Percentiles rank a stretch among this genome's conserved stretches.
Evolutionary conservation across 192 early-diverging fungal species (phyloP).

Genomic region (Coemansia sp.): DNA sequence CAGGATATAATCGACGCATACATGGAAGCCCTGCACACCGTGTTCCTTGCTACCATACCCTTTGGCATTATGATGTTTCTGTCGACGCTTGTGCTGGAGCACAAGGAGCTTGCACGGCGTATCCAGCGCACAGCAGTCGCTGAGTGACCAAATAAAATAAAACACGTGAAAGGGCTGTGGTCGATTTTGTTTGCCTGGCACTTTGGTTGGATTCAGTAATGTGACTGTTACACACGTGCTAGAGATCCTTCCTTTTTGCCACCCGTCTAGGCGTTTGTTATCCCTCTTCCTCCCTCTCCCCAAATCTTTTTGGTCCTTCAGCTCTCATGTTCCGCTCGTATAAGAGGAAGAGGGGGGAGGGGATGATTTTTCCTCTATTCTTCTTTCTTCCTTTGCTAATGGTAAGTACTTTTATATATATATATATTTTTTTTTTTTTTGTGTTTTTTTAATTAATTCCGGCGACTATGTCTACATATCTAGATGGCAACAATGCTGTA

Average conservation of each 20-base stretch:
- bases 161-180: not conserved
- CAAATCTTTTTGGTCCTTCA: no score
- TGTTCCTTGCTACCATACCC: conserved; percentile 58
- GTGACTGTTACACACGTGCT: not conserved
- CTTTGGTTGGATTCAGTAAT: not conserved
- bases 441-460: not conserved
- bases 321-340: no score
- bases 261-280: not conserved
- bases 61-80: conserved; percentile 58
- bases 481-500: not conserved
- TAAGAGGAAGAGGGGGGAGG: no score
- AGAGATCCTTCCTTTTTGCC: not conserved
- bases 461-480: not conserved
- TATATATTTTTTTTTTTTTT: not conserved
- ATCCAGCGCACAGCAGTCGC: conserved; percentile 21
- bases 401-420: no score
- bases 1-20: conserved; percentile 56
- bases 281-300: not conserved
- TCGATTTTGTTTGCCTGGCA: not conserved
- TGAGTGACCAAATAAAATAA: conserved; percentile 5
- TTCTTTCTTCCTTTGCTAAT: not conserved
- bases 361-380: no score
- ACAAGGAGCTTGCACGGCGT: conserved; percentile 40
- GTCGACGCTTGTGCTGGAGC: conserved; percentile 55
- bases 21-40: conserved; percentile 56